Evolutionary conservation across 2,329 filamentous ascomycete genomes (phyloP).

Genomic region (Talaromyces marneffei): DNA sequence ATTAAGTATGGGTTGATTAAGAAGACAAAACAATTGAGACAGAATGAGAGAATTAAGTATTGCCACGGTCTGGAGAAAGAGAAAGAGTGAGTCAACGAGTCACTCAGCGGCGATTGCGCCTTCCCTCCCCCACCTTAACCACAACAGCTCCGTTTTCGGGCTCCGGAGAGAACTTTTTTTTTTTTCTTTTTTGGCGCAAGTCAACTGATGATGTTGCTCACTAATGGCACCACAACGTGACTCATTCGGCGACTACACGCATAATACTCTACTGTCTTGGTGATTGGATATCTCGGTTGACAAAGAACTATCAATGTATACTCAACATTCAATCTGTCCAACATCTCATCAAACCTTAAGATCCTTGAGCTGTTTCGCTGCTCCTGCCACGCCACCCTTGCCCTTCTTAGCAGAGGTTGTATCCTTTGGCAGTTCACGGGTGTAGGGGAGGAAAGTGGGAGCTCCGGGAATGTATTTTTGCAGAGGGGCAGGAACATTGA

Average conservation of each 20-base stretch:
- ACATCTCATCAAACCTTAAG: conserved; percentile 31
- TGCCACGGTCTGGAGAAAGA: background rate
- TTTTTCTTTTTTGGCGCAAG: conserved; percentile 9
- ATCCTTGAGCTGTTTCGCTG: conserved; percentile 37
- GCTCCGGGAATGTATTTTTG: conserved; percentile 85
- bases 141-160: conserved; percentile 15
- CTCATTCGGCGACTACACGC: background rate
- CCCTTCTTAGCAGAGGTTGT: conserved; percentile 56
- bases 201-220: background rate
- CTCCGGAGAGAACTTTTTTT: conserved; percentile 16
- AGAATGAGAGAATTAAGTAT: background rate
- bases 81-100: conserved; percentile 3
- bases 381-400: conserved; percentile 31
- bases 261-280: background rate
- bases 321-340: background rate
- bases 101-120: conserved; percentile 4
- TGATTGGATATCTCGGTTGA: background rate
- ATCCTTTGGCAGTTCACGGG: conserved; percentile 78
- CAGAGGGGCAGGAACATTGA: conserved; percentile 74
- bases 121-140: conserved; percentile 8
- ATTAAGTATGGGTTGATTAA: background rate
- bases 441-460: conserved; percentile 82
- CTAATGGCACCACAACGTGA: background rate
- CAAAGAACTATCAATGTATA: background rate
- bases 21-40: background rate